Conservation (phyloP, 1,284 basidiomycete species). For the Leucoagaricus sp. region DNA sequence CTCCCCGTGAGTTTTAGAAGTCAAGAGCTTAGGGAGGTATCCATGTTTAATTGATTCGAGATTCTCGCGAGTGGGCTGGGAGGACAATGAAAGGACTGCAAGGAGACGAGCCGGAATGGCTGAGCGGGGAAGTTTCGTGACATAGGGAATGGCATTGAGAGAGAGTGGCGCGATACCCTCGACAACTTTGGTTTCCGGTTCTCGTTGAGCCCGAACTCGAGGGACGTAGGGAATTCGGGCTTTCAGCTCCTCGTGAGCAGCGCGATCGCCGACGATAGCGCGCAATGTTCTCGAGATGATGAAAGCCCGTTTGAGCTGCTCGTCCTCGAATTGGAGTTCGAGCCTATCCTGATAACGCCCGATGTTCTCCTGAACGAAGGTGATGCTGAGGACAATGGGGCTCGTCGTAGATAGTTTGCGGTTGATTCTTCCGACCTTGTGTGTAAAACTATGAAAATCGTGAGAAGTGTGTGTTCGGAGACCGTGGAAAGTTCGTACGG, state of each 20-base stretch:
- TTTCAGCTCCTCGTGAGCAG: slow-evolving; percentile 50
- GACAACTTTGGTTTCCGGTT: slow-evolving; percentile 43
- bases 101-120: slow-evolving; percentile 36
- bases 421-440: not conserved
- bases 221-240: slow-evolving; percentile 56
- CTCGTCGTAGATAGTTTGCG: slow-evolving; percentile 22
- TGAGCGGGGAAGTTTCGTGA: slow-evolving; percentile 39
- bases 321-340: slow-evolving; percentile 44
- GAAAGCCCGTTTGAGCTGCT: slow-evolving; percentile 39
- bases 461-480: not conserved
- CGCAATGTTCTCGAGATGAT: slow-evolving; percentile 43
- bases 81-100: slow-evolving; percentile 28
- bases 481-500: no score
- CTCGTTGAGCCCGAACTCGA: slow-evolving; percentile 37
- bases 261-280: slow-evolving; percentile 43
- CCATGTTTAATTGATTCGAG: slow-evolving; percentile 7
- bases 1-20: slow-evolving; percentile 42
- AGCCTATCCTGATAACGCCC: slow-evolving; percentile 52
- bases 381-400: slow-evolving; percentile 33
- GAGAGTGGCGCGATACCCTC: slow-evolving; percentile 48
- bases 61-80: slow-evolving; percentile 12
- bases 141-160: slow-evolving; percentile 41
- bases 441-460: slow-evolving; percentile 5
- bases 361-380: slow-evolving; percentile 35
- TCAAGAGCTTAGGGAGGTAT: slow-evolving; percentile 38